phyloP scores from a whole-genome alignment of 208 protist genomes.

The Tritrichomonas foetus region DNA sequence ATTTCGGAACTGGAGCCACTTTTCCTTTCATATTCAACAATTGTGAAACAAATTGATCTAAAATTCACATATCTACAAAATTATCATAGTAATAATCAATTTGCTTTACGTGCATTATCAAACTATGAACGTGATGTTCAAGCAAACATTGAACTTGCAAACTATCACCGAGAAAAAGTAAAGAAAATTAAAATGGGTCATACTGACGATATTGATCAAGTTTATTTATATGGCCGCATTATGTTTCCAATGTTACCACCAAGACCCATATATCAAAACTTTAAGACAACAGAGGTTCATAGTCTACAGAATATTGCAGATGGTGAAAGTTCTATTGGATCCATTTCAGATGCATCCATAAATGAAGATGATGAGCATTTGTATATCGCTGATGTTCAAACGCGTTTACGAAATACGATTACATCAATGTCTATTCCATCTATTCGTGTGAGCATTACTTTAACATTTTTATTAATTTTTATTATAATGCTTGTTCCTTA shows the following conservation, averaged over 20 bases:
- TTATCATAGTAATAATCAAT: slow-evolving; percentile 28
- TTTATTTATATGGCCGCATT: not conserved
- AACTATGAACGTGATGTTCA: not conserved
- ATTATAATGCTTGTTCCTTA: too few relatives aligned
- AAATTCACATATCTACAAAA: not conserved
- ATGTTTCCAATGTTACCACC: not conserved
- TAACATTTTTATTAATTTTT: too few relatives aligned
- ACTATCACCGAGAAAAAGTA: not conserved
- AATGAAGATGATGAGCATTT: too few relatives aligned
- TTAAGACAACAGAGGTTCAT: not conserved
- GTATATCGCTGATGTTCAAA: too few relatives aligned
- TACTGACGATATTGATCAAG: not conserved
- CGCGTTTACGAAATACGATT: too few relatives aligned
- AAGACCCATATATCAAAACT: not conserved
- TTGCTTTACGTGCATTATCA: not conserved
- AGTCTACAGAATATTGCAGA: too few relatives aligned
- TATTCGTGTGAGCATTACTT: too few relatives aligned
- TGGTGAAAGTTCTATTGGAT: too few relatives aligned
- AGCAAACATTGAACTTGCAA: not conserved
- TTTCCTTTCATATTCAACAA: not conserved
- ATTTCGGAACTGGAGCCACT: not conserved
- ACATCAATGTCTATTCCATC: too few relatives aligned
- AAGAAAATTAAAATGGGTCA: not conserved
- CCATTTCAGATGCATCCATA: too few relatives aligned
- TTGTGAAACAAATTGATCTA: not conserved